phyloP scores from a whole-genome alignment of 495 filamentous ascomycete species.

The Acidiella bohemica region DNA sequence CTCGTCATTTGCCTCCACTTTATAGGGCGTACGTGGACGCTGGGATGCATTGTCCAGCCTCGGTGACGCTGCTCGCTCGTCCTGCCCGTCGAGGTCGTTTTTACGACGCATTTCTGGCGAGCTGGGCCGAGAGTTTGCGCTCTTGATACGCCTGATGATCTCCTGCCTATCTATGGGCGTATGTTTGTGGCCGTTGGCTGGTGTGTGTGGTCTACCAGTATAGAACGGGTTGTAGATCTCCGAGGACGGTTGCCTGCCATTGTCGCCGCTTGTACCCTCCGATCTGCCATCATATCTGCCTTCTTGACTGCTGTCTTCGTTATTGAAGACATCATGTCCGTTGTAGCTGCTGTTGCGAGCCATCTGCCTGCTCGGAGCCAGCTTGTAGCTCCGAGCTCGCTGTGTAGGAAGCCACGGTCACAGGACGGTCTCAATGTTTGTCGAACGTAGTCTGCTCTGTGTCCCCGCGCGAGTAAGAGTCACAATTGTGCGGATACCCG shows the following conservation, averaged over 20 bases:
- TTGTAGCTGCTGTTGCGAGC: conserved; percentile 7
- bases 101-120: conserved; percentile 15
- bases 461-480: too few species aligned
- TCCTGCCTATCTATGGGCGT: conserved; percentile 41
- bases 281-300: too few species aligned
- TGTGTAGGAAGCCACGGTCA: too few species aligned
- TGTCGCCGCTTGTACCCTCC: conserved; percentile 1
- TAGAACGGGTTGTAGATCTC: conserved; percentile 18
- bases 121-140: conserved; percentile 37
- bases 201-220: conserved; percentile 14
- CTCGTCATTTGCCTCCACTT: conserved; percentile 15
- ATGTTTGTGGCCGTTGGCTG: conserved; percentile 12
- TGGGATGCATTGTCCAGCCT: background rate
- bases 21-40: conserved; percentile 19
- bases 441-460: too few species aligned
- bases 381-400: background rate
- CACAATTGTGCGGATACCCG: background rate
- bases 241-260: background rate
- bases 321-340: too few species aligned
- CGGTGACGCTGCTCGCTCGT: background rate
- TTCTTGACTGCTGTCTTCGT: too few species aligned
- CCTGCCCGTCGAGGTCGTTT: background rate
- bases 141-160: conserved; percentile 76
- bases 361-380: conserved; percentile 2
- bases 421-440: too few species aligned